Evolutionary conservation across 495 filamentous ascomycete genomes (phyloP), one percentile per base, ranked within the genome.

Genomic region (Lindgomyces ingoldianus): DNA sequence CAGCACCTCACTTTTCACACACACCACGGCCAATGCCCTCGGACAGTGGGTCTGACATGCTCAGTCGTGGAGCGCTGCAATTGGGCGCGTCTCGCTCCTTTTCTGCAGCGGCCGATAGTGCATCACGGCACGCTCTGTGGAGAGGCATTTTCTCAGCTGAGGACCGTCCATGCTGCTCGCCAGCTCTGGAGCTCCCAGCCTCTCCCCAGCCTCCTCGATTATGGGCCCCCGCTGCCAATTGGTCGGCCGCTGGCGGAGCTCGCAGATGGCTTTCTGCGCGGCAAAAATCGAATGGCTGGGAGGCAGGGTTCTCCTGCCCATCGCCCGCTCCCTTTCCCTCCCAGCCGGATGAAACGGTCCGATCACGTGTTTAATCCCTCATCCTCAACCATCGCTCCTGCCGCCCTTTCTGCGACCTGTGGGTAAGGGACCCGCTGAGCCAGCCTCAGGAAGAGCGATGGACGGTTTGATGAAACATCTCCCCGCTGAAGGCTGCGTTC

Each of bases 111-210:
- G 21, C 9, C 60, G 65, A 68, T 64, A 68, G 65, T 60, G 60
- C 58, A 50, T 59, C 50, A 57, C 58, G 39, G 49, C 29, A 19
- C 24, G 44, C 41, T 33, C 47, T 9, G 52, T 16, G 44, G 9
- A 46, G 60, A 57, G 54, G 45, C 62, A 58, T 65, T 64, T 57
- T 60, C 61, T 68, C 65, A 68, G 65, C 65, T 68, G 54, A 63
- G 59, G 45, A 47, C 21, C 9, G 16, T 54, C 21, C 22, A 49
- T 18, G 44, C 6, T 14, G 22, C 24, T 44, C 26, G 47, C 57
- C 49, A 39, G 45, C 22, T 42, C 0, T 4, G 22, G 54, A 27
- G 53, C 54, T 51, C 39, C 47, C 63, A 61, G 59, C 51, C 48
- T 29, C 57, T 47, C 30, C 56, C 65, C 65, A 68, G 50, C 65